Base-by-base conservation (phyloP, 169 alveolate genomes). In the Plasmodium relictum region DNA sequence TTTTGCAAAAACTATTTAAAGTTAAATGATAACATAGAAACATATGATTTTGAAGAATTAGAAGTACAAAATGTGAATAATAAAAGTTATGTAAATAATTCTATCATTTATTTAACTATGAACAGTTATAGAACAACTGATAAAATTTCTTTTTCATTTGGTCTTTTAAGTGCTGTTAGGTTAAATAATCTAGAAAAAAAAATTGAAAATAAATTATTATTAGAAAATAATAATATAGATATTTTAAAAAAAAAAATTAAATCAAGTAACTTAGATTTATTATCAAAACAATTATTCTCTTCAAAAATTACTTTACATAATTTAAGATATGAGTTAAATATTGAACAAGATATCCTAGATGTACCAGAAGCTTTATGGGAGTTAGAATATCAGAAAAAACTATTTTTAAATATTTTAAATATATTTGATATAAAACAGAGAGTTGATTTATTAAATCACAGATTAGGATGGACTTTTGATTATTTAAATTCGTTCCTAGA, bases 351-450 rank as follows among this genome's bases (percentile, higher is more conserved):
- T 66, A 88, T 88, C 18, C 65, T 91, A 9, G 96, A 93, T 56
- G 85, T 87, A 16, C 94, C 96, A n/a, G 93, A 91, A 48, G 52
- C 85, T 10, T 44, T 93, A 26, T 93, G 96, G 96, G 96, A 93
- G 18, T 73, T 68, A 26, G 96, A 93, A 61, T 62, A 93, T 16
- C 94, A 88, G 73, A 66, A 91, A 41, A 78, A 87, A 72, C 61
- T 93, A 66, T 93, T 93, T 74, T 39, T 63, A 59, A 72, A 89
- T 12, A 58, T 87, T 39, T 90, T 88, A 50, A 59, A 83, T 61
- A 68, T 80, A 7, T 93, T 93, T 74, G 94, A 89, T 45, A 83
- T 91, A 24, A 89, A 90, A 22, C 93, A 78, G 41, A 88, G 96
- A 24, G 90, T 93, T 37, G 96, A 93, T 54, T 88, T 91, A 54